Evolutionary conservation across 768 basidiomycete genomes (phyloP).

Genomic region (Russula dissimulans): DNA sequence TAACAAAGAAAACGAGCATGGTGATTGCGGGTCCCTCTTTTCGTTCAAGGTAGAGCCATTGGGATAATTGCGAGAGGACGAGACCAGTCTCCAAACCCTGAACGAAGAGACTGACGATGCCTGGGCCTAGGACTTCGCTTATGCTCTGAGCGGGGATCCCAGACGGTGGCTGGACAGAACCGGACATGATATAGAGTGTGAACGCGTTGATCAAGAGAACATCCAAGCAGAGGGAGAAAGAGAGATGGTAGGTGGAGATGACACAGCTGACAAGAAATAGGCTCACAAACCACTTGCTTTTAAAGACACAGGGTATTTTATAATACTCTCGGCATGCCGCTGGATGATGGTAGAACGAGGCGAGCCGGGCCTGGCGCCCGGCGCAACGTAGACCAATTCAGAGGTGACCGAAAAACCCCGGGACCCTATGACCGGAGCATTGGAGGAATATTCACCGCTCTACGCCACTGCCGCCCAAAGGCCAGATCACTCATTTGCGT

Average conservation of each 20-base stretch:
- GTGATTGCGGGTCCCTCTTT: neutral
- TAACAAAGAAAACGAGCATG: slow-evolving; percentile 2
- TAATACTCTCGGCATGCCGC: neutral
- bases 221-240: neutral
- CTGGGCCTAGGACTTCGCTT: neutral
- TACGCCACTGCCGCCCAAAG: neutral
- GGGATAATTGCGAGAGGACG: slow-evolving; percentile 7
- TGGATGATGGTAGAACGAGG: neutral
- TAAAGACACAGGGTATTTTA: neutral
- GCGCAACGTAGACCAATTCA: neutral
- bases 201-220: neutral
- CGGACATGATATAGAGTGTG: neutral
- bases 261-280: neutral
- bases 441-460: too few relatives aligned
- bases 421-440: too few relatives aligned
- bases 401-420: neutral
- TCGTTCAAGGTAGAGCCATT: slow-evolving; percentile 2
- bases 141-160: neutral
- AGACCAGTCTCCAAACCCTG: slow-evolving; percentile 12
- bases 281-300: neutral
- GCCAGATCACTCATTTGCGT: too few relatives aligned
- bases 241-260: neutral
- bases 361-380: neutral
- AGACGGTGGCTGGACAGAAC: neutral
- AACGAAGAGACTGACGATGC: slow-evolving; percentile 8